These are phyloP conservation scores for Setomelanomma holmii DNA, from an alignment of 2,329 filamentous ascomycete species.

Conservation along the genomic window DNA sequence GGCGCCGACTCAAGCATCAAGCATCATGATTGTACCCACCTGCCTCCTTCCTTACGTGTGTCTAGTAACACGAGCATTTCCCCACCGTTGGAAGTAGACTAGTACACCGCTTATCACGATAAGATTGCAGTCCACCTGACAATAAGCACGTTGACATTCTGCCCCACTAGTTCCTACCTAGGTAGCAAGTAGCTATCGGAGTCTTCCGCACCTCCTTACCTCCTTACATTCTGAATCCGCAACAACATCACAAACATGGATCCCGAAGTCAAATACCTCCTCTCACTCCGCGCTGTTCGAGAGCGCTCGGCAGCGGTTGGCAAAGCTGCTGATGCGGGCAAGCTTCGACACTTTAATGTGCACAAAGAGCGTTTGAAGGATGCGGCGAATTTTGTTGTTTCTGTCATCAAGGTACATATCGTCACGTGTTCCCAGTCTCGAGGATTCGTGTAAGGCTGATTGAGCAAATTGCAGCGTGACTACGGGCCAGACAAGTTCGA, in stretches of 20 bases:
- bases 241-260: constrained; percentile 28
- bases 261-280: constrained; percentile 31
- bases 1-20: too few species aligned
- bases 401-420: constrained; percentile 80
- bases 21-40: too few species aligned
- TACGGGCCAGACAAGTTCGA: constrained; percentile 65
- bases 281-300: constrained; percentile 34
- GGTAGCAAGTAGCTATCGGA: too few species aligned
- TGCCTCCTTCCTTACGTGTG: too few species aligned
- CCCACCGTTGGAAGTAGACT: too few species aligned
- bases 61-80: too few species aligned
- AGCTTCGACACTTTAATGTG: constrained; percentile 83
- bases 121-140: too few species aligned
- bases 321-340: constrained; percentile 30
- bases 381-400: constrained; percentile 81
- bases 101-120: too few species aligned
- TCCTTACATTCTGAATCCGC: too few species aligned
- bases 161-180: too few species aligned
- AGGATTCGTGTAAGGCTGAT: neutral
- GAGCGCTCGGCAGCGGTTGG: constrained; percentile 37
- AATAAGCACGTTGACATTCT: too few species aligned
- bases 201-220: too few species aligned
- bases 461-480: constrained; percentile 61
- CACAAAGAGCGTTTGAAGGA: constrained; percentile 80
- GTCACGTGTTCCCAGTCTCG: neutral